These are phyloP conservation scores for Monilinia fructicola DNA, from an alignment of 2,329 filamentous ascomycete genomes.

Conservation along the genomic window DNA sequence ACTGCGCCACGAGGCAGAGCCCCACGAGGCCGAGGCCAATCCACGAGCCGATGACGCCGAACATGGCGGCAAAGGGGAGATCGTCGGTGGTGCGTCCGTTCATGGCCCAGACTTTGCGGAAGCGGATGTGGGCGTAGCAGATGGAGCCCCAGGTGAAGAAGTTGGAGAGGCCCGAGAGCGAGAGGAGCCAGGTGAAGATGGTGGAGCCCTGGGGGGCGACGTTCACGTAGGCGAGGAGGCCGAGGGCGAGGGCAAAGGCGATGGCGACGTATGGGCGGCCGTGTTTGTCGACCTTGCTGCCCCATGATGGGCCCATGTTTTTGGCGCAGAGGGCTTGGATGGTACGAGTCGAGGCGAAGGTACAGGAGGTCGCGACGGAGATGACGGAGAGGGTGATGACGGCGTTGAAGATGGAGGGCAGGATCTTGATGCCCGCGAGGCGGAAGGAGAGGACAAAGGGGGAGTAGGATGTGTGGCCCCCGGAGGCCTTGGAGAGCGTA, in stretches of 20 bases:
- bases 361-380: slow-evolving; percentile 86
- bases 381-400: slow-evolving; percentile 89
- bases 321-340: slow-evolving; percentile 87
- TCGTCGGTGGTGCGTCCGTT: slow-evolving; percentile 54
- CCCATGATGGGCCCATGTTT: slow-evolving; percentile 72
- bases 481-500: slow-evolving; percentile 59
- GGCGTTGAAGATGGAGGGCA: slow-evolving; percentile 88
- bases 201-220: slow-evolving; percentile 57
- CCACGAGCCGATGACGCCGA: slow-evolving; percentile 67
- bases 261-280: slow-evolving; percentile 66
- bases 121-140: slow-evolving; percentile 64
- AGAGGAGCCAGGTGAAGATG: slow-evolving; percentile 71
- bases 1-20: slow-evolving; percentile 62
- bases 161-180: slow-evolving; percentile 69
- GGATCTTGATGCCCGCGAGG: slow-evolving; percentile 75
- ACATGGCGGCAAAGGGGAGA: slow-evolving; percentile 49
- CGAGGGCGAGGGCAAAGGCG: slow-evolving; percentile 54
- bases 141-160: slow-evolving; percentile 76
- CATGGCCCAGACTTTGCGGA: slow-evolving; percentile 60
- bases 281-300: slow-evolving; percentile 77
- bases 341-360: slow-evolving; percentile 88
- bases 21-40: slow-evolving; percentile 65
- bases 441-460: slow-evolving; percentile 92
- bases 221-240: slow-evolving; percentile 59
- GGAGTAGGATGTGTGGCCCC: slow-evolving; percentile 68